Percentiles rank a stretch among this genome's conserved stretches.
Evolutionary conservation across 305 asterid genomes (phyloP).

Genomic region (Rubia peregrina): DNA sequence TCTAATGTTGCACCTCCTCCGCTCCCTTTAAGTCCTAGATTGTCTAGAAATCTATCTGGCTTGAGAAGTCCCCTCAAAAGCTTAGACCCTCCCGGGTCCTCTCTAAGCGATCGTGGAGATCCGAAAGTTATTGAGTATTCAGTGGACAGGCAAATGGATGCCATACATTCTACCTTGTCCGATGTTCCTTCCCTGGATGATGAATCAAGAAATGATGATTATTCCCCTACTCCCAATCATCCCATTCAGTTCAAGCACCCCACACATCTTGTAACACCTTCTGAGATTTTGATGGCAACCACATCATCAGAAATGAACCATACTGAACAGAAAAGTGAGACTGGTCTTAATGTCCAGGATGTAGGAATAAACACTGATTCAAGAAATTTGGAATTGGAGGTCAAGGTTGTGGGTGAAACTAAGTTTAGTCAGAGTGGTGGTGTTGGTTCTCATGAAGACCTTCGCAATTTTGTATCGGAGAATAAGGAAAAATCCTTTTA

Average conservation of each 20-base stretch:
- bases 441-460: constrained; percentile 45
- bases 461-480: constrained; percentile 43
- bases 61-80: constrained; percentile 53
- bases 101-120: constrained; percentile 39
- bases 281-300: constrained; percentile 75
- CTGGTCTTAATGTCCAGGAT: constrained; percentile 53
- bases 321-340: constrained; percentile 48
- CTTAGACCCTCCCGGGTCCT: constrained; percentile 44
- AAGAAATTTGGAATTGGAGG: constrained; percentile 56
- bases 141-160: constrained; percentile 57
- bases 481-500: constrained; percentile 61
- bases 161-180: constrained; percentile 38
- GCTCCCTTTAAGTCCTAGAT: constrained; percentile 65
- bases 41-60: constrained; percentile 60
- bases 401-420: constrained; percentile 60
- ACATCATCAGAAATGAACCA: constrained; percentile 58
- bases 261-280: constrained; percentile 88
- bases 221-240: constrained; percentile 39
- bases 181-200: constrained; percentile 53
- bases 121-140: constrained; percentile 53
- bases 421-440: constrained; percentile 44
- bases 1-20: constrained; percentile 52
- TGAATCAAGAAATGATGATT: constrained; percentile 49
- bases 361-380: constrained; percentile 41
- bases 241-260: constrained; percentile 76